Base-by-base conservation (phyloP, 1,284 basidiomycete genomes). In the Leccinum variabile region DNA sequence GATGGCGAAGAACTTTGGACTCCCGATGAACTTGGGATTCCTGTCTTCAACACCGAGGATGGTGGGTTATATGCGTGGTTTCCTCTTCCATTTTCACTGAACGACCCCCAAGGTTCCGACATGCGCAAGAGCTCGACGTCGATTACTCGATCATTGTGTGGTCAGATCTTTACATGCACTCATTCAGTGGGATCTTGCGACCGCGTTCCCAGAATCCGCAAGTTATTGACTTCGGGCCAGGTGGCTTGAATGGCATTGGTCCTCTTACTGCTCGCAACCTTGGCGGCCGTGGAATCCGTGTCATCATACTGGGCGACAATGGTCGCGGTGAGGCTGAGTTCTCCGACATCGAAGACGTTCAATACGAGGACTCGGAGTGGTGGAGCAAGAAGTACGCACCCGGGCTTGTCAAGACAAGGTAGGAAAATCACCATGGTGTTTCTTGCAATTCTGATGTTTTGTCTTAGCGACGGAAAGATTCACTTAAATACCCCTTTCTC, bases 141-240 rank as follows among this genome's bases (percentile, higher is more conserved):
- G 0, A 80, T 97, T 65, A 92, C 92, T 44, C 84, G 86, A 35
- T 91, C 91, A 1, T 83, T 98, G 32, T 94, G 90, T 76, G 92
- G 95, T 68, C 96, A 97, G 76, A 96, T 99, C 72, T 97, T 97
- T 77, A 92, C 89, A 5, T 84, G 28, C 84, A 57, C 93, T 92
- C 22, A 96, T 99, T 69, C 90, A 97, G 79, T 99, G 97, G 97
- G 81, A 84, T 56, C 88, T 90, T 74, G 95, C 95, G 4, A 95
- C 92, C 39, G 82, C 89, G 70, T 97, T 96, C 85, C 92, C 94
- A 1, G 82, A 89, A 61, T 84, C 89, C 9, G 94, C 95, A 0
- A 98, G 91, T 94, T 6, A 80, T 99, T 69, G 97, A 98, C 78
- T 98, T 99, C 73, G 97, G 97, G 63, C 94, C 97, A 1, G 97